A percentile compares a stretch with the other conserved stretches of the same genome.
Evolutionary conservation across 768 basidiomycete species (phyloP).

Genomic region (Rhodotorula sphaerocarpa): DNA sequence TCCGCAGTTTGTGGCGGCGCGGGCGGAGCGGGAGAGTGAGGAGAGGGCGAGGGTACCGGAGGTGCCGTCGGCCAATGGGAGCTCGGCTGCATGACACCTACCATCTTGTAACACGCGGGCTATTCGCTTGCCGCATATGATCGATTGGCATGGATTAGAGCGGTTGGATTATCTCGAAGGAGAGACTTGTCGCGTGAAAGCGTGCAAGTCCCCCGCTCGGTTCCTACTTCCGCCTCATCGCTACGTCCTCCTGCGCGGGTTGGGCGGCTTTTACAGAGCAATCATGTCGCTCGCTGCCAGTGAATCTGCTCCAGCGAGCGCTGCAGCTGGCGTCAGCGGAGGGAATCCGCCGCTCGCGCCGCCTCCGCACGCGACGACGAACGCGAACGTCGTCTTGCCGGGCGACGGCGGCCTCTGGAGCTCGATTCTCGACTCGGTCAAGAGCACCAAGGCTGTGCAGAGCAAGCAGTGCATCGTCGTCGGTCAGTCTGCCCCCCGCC

Average conservation of each 20-base stretch:
- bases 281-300: no score
- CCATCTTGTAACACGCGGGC: no score
- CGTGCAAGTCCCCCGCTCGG: no score
- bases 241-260: no score
- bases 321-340: no score
- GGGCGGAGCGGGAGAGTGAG: conserved; percentile 2
- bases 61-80: neutral
- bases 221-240: no score
- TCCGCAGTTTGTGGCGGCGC: neutral
- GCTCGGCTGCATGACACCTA: neutral
- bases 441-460: conserved; percentile 67
- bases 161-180: no score
- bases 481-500: conserved; percentile 43
- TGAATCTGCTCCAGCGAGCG: no score
- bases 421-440: conserved; percentile 80
- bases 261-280: no score
- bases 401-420: conserved; percentile 69
- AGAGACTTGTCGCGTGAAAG: no score
- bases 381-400: neutral
- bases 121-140: no score
- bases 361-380: neutral
- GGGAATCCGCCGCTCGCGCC: neutral
- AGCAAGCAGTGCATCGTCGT: conserved; percentile 81
- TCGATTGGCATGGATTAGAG: no score
- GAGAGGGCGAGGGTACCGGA: neutral